Evolutionary conservation across 2,329 filamentous ascomycete genomes (phyloP), one percentile per base, ranked within the genome.

Genomic region (Pestalotiopsis sp.): DNA sequence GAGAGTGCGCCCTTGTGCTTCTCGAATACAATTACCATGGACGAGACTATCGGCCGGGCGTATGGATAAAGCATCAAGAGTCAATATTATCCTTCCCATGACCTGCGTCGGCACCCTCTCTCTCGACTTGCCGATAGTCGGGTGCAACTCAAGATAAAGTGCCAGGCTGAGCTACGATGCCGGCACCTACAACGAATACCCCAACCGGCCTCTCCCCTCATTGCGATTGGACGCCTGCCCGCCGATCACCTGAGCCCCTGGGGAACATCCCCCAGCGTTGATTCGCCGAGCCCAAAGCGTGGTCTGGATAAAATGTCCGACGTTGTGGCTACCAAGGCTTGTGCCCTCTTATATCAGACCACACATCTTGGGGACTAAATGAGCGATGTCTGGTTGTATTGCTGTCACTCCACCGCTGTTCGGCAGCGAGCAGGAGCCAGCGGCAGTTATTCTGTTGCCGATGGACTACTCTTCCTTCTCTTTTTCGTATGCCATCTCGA

Each of bases 231-330:
- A n/a, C 31, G 60, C 59, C 60, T 41, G n/a, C 17, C 31, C 45
- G 23, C 13, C 58, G 41, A 41, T 58, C 63, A 73, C 58, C 52
- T 38, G 63, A 52, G 45, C 45, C 6, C 14, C 7, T 20, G 7
- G 17, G 72, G 20, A 52, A 9, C 20, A n/a, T 52, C 2, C 3
- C 11, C 45, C 45, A 52, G 3, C 23, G 17, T 20, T 52, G 38
- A 36, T 64, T 70, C 23, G 23, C 38, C 57, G 20, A 59, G 27
- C 20, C 23, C 4, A 11, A 59, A 36, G 23, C 57, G 57, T 59
- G 17, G 45, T 52, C 45, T 52, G 45, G 45, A 52, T 52, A 52
- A 52, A 52, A 52, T 52, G 13, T 14, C 45, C 45, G 9, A 3
- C 45, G n/a, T 20, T 52, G 17, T n/a, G 17, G 23, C 45, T 23